Percentiles rank a stretch among this genome's conserved stretches.
These are phyloP conservation scores for Epichloe uncinata DNA, from an alignment of 2,329 filamentous ascomycete species.

Conservation along the genomic window DNA sequence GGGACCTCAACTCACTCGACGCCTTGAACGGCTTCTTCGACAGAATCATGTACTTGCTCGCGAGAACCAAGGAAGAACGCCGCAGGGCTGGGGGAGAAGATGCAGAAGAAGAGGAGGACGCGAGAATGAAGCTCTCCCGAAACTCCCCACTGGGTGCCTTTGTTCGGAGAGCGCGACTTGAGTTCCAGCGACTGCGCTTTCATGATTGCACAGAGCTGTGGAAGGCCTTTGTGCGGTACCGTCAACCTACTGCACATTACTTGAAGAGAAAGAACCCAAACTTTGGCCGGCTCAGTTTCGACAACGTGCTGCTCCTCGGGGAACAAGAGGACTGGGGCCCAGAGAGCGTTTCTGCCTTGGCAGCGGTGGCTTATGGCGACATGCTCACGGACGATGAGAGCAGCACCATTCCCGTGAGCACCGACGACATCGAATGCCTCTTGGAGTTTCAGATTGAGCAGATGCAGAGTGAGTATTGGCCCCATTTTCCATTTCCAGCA, in stretches of 20 bases:
- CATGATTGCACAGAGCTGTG: conserved; percentile 67
- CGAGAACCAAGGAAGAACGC: conserved; percentile 47
- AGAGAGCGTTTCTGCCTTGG: conserved; percentile 30
- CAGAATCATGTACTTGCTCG: conserved; percentile 41
- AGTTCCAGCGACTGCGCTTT: conserved; percentile 71
- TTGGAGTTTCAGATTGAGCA: conserved; percentile 81
- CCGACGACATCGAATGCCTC: conserved; percentile 66
- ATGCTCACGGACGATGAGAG: conserved; percentile 32
- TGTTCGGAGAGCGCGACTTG: conserved; percentile 60
- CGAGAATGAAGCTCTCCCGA: conserved; percentile 48
- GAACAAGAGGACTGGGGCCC: conserved; percentile 36
- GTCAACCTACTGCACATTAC: conserved; percentile 57
- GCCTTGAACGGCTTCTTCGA: conserved; percentile 67
- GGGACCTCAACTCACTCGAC: conserved; percentile 73
- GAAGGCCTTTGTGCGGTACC: conserved; percentile 69
- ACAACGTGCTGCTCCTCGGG: conserved; percentile 38
- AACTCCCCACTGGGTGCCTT: conserved; percentile 75
- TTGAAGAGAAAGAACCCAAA: conserved; percentile 50
- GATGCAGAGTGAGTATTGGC: conserved; percentile 53
- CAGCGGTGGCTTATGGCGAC: conserved; percentile 37
- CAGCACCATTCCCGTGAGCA: conserved; percentile 44
- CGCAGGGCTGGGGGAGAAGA: conserved; percentile 34
- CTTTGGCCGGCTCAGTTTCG: conserved; percentile 43
- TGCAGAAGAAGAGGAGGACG: conserved; percentile 25
- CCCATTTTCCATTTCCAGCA: neutral